Conservation (phyloP, 2,329 filamentous ascomycete species). For the Ambrosiella beaveri region DNA sequence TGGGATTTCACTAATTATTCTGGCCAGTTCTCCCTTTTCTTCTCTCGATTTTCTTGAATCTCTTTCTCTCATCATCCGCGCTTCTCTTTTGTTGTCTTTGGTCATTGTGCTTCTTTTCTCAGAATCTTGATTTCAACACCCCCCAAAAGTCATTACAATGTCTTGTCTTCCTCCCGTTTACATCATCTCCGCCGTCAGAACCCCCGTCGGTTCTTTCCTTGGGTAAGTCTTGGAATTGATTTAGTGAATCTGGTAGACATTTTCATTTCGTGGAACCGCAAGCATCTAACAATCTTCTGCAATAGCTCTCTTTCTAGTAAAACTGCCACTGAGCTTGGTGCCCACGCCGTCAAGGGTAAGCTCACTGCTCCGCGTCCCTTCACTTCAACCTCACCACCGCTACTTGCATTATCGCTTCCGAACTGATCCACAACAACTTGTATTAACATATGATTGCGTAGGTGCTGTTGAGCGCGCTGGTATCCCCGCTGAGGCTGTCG, state of each 20-base stretch:
- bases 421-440: background rate
- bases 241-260: background rate
- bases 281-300: background rate
- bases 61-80: slow-evolving; percentile 11
- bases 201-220: slow-evolving; percentile 84
- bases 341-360: slow-evolving; percentile 81
- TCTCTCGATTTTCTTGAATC: slow-evolving; percentile 6
- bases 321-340: slow-evolving; percentile 70
- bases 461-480: slow-evolving; percentile 70
- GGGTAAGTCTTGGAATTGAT: slow-evolving; percentile 38
- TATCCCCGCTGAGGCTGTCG: slow-evolving; percentile 74
- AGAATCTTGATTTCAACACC: background rate
- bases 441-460: slow-evolving; percentile 17
- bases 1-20: slow-evolving; percentile 3
- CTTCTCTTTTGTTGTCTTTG: slow-evolving; percentile 8
- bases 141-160: slow-evolving; percentile 6
- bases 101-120: slow-evolving; percentile 8
- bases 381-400: background rate
- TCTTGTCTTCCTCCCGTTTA: slow-evolving; percentile 62
- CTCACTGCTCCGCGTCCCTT: background rate
- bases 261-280: background rate
- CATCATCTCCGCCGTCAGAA: slow-evolving; percentile 82
- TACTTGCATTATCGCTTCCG: background rate
- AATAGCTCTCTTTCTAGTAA: slow-evolving; percentile 71
- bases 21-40: slow-evolving; percentile 11